Evolutionary conservation across 1,284 basidiomycete species (phyloP).

Genomic region (Mycosarcoma mackinlayi): DNA sequence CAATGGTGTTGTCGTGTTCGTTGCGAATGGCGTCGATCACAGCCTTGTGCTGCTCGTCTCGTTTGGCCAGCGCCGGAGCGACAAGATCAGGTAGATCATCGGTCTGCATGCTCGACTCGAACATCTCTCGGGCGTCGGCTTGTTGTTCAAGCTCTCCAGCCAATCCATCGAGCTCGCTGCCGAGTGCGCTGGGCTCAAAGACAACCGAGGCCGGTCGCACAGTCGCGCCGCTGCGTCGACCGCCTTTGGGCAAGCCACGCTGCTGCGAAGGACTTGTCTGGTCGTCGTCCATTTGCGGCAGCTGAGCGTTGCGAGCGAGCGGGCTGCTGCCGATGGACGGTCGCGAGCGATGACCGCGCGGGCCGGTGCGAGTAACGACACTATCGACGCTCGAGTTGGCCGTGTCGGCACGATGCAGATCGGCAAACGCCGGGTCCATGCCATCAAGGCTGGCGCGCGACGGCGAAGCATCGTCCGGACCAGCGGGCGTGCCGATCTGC

Average conservation of each 20-base stretch:
- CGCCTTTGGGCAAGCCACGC: constrained; percentile 29
- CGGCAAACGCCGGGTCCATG: constrained; percentile 58
- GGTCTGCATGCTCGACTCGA: constrained; percentile 38
- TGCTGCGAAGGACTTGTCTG: constrained; percentile 21
- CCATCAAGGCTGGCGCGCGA: constrained; percentile 56
- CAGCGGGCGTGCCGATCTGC: constrained; percentile 28
- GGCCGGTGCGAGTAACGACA: constrained; percentile 9
- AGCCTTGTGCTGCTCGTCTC: constrained; percentile 44
- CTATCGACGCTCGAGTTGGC: constrained; percentile 40
- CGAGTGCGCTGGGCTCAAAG: constrained; percentile 50
- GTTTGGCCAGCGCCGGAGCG: constrained; percentile 33
- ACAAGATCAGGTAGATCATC: constrained; percentile 48
- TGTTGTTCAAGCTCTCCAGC: constrained; percentile 29
- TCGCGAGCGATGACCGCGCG: constrained; percentile 37
- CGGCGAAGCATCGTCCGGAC: constrained; percentile 40
- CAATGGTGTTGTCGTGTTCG: constrained; percentile 46
- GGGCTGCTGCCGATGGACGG: constrained; percentile 50
- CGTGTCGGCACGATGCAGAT: constrained; percentile 30
- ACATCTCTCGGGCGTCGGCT: constrained; percentile 24
- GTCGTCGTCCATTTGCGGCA: constrained; percentile 31
- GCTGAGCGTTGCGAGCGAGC: constrained; percentile 33
- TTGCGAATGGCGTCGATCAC: constrained; percentile 29
- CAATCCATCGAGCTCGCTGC: constrained; percentile 51
- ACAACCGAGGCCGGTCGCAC: constrained; percentile 40
- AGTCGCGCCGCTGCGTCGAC: constrained; percentile 37